phyloP scores from a whole-genome alignment of 2,329 filamentous ascomycete species.

The Colletotrichum tabaci region DNA sequence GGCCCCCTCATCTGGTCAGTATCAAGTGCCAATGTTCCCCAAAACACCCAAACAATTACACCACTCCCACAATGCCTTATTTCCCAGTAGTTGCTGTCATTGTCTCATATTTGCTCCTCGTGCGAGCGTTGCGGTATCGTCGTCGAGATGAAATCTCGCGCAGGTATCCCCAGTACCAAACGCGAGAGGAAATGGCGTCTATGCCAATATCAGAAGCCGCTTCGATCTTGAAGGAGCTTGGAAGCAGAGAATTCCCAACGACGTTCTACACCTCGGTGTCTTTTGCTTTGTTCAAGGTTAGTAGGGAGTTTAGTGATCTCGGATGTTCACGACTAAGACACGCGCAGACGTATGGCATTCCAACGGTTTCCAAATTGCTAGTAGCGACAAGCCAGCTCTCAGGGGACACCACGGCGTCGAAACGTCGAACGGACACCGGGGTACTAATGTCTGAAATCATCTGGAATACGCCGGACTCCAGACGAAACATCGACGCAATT shows the following conservation, averaged over 20 bases:
- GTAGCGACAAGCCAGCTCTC: constrained; percentile 64
- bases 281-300: constrained; percentile 72
- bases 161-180: constrained; percentile 15
- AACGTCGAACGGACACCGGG: constrained; percentile 67
- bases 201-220: constrained; percentile 30
- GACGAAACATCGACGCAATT: constrained; percentile 65
- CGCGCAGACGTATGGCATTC: constrained; percentile 64
- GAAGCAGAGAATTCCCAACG: constrained; percentile 69
- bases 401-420: constrained; percentile 59
- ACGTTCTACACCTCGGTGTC: constrained; percentile 65
- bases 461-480: constrained; percentile 57
- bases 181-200: constrained; percentile 31
- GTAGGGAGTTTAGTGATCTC: background rate
- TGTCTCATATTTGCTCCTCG: constrained; percentile 1
- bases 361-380: constrained; percentile 65
- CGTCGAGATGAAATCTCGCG: constrained; percentile 20
- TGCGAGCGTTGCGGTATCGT: constrained; percentile 18
- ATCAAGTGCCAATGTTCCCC: background rate
- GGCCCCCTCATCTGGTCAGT: background rate
- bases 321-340: background rate
- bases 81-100: background rate
- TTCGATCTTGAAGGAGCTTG: constrained; percentile 57
- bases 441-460: constrained; percentile 65
- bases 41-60: background rate
- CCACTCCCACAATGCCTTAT: constrained; percentile 1